Conservation (phyloP, 1,139 yeast genomes). For the Pichia sp. region DNA sequence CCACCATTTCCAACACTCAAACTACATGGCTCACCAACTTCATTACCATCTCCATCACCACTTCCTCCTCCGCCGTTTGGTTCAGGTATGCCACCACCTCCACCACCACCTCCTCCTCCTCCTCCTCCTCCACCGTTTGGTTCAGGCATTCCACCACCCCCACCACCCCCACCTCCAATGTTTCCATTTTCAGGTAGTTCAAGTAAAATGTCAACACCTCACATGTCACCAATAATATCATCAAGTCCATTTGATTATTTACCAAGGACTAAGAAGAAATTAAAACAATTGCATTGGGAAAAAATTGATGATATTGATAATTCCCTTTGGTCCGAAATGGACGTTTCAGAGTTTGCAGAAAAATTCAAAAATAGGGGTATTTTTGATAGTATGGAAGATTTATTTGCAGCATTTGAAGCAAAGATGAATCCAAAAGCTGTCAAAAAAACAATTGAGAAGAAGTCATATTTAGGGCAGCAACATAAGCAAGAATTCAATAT, state of each 20-base stretch:
- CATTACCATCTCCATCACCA: slow-evolving; percentile 16
- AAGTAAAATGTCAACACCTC: slow-evolving; percentile 17
- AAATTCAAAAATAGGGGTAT: slow-evolving; percentile 62
- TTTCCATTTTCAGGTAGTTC: slow-evolving; percentile 29
- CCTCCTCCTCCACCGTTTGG: slow-evolving; percentile 26
- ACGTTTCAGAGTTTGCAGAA: slow-evolving; percentile 47
- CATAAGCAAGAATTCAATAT: slow-evolving; percentile 89
- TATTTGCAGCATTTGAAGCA: slow-evolving; percentile 76
- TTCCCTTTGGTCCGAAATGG: slow-evolving; percentile 58
- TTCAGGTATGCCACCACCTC: slow-evolving; percentile 31
- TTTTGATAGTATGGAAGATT: slow-evolving; percentile 66
- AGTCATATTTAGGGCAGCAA: slow-evolving; percentile 69
- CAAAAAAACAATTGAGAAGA: slow-evolving; percentile 41
- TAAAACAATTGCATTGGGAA: slow-evolving; percentile 83
- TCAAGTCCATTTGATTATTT: slow-evolving; percentile 46
- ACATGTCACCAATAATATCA: slow-evolving; percentile 32
- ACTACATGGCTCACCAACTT: slow-evolving; percentile 13
- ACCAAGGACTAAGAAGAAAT: slow-evolving; percentile 72
- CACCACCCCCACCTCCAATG: slow-evolving; percentile 37
- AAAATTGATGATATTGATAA: slow-evolving; percentile 57
- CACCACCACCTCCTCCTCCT: slow-evolving; percentile 17
- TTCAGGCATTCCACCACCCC: slow-evolving; percentile 32
- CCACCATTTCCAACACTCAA: background rate
- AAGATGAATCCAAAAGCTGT: slow-evolving; percentile 39
- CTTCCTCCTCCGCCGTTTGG: slow-evolving; percentile 7